Base-by-base conservation (phyloP, 2,329 filamentous ascomycete genomes). In the Aspergillus sojae region DNA sequence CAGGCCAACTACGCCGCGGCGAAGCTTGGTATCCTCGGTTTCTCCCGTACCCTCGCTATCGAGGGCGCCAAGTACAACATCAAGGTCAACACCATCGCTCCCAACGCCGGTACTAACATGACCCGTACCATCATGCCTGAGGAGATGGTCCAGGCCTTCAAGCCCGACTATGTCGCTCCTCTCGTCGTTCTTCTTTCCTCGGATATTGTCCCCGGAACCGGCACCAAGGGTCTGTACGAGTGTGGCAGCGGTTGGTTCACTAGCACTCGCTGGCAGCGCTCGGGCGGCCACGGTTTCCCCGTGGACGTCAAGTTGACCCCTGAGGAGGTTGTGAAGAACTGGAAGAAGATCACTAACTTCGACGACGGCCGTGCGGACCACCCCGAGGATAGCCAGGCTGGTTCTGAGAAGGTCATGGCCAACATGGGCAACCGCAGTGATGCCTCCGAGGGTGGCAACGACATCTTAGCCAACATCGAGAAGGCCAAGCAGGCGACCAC, bases 21-120 rank as follows among this genome's bases (percentile, higher is more conserved):
- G 62, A 95, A 95, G 89, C 86, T 87, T 70, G 95, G 92, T 81
- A 98, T 99, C 69, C 89, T 99, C 48, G 95, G 95, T 65, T 93
- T 99, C 84, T 97, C 94, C 46, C 91, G 93, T 71, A 92, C 95
- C 57, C 87, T 99, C 61, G 95, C 95, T 58, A 86, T 95, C 57
- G 95, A 99, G 82, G 95, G 95, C 72, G 86, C 87, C 75, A 98
- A 98, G 85, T 93, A 99, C 86, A 97, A 97, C 85, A 98, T 99
- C 80, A 93, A 89, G 73, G 92, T 97, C 79, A 99, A 99, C 86
- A 97, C 94, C 63, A 97, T 99, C 74, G 95, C 95, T 28, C 95
- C 95, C 71, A 99, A 98, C 75, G 95, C 95, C 45, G 95, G 95
- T 72, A 99, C 95, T 52, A 89, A 90, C 76, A 95, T 99, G 92